phyloP scores from a whole-genome alignment of 23 red algal species.

The Gracilaria domingensis region DNA sequence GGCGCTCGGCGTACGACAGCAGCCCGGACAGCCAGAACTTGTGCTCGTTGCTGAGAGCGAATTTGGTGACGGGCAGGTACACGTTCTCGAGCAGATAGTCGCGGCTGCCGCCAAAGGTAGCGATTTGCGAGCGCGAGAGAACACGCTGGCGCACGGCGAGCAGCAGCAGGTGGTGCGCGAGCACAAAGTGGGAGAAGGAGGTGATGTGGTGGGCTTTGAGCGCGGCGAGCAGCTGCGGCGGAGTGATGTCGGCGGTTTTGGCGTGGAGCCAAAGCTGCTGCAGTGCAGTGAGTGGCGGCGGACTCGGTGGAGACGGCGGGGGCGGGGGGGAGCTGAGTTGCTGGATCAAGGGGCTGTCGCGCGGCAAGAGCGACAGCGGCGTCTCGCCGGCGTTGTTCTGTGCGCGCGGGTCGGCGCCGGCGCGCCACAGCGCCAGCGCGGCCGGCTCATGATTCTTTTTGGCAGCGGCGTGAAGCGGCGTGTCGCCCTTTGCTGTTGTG shows the following conservation, averaged over 20 bases:
- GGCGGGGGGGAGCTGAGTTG: not conserved
- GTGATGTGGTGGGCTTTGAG: conserved; percentile 5
- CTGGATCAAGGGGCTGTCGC: not conserved
- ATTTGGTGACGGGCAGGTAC: conserved; percentile 13
- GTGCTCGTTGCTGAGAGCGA: not conserved
- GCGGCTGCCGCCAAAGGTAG: not conserved
- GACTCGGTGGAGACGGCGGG: not conserved
- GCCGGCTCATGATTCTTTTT: not conserved
- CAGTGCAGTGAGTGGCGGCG: not conserved
- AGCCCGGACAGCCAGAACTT: not conserved
- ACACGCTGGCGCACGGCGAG: conserved; percentile 18
- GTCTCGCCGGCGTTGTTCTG: not conserved
- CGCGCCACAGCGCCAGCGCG: not conserved
- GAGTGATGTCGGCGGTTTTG: not conserved
- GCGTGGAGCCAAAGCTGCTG: conserved; percentile 3
- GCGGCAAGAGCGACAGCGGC: not conserved
- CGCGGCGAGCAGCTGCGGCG: not conserved
- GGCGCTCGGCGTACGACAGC: not conserved
- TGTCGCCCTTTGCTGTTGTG: not conserved
- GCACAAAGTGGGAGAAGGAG: not conserved
- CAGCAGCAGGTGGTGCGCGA: conserved; percentile 37
- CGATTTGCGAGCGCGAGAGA: not conserved
- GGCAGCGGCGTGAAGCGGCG: not conserved
- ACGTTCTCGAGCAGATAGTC: conserved; percentile 22
- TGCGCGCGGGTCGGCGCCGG: not conserved